A percentile compares a stretch with the other conserved stretches of the same genome.
These are phyloP conservation scores for Wakefieldia striispora DNA, from an alignment of 768 basidiomycete species.

Conservation along the genomic window DNA sequence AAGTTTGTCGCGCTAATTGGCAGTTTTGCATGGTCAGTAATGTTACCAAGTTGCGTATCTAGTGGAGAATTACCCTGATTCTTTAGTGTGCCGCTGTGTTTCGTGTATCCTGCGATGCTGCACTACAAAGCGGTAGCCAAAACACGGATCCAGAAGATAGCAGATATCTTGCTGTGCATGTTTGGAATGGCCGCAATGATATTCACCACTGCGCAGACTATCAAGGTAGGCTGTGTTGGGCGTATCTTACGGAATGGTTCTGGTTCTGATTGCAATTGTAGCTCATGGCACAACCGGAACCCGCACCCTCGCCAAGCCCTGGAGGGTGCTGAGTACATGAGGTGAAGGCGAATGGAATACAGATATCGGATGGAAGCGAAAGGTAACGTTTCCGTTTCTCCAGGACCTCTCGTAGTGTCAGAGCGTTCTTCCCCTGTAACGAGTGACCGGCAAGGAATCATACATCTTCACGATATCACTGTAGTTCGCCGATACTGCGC, in stretches of 20 bases:
- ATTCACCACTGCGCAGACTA: constrained; percentile 81
- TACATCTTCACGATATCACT: constrained; percentile 9
- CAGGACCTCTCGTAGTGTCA: constrained; percentile 13
- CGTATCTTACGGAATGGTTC: constrained; percentile 1
- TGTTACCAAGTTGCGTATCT: neutral
- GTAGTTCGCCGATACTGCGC: constrained; percentile 19
- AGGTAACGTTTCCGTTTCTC: neutral
- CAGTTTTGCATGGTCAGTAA: constrained; percentile 84
- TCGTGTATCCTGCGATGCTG: constrained; percentile 90
- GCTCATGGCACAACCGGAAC: constrained; percentile 59
- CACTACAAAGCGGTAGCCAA: constrained; percentile 85
- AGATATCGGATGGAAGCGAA: constrained; percentile 2
- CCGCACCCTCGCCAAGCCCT: constrained; percentile 37
- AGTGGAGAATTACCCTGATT: constrained; percentile 11
- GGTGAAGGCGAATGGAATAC: neutral
- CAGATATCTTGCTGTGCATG: constrained; percentile 69
- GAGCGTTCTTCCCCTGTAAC: constrained; percentile 9
- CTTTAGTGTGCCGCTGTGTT: constrained; percentile 84
- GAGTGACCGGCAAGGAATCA: constrained; percentile 15
- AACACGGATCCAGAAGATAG: constrained; percentile 60
- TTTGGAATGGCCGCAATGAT: constrained; percentile 72
- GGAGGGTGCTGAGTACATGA: constrained; percentile 26
- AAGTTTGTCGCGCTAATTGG: constrained; percentile 95
- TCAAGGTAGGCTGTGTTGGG: constrained; percentile 45
- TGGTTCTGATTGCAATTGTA: constrained; percentile 29